A percentile compares a stretch with the other conserved stretches of the same genome.
Conservation (phyloP, 164 flowering plant species). For the Tetracentron sinense region DNA sequence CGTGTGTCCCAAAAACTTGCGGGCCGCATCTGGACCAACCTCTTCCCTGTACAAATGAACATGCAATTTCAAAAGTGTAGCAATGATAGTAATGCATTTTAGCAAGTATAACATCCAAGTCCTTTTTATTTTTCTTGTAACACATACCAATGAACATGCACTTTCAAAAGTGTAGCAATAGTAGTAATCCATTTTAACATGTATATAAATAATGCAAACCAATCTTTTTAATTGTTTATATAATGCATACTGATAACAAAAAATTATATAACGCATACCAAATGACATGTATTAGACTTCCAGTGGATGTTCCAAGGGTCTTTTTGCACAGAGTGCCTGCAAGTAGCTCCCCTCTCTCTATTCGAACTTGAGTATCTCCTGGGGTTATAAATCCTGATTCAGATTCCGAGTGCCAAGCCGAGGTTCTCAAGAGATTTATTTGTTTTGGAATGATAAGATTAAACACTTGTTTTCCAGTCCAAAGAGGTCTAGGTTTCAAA, state of each 20-base stretch:
- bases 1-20: constrained; percentile 95
- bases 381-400: constrained; percentile 83
- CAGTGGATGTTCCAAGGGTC: constrained; percentile 88
- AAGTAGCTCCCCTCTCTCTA: constrained; percentile 90
- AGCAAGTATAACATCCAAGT: constrained; percentile 1
- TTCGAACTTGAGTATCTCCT: constrained; percentile 88
- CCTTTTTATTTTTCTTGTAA: too few relatives aligned
- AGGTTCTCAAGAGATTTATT: constrained; percentile 76
- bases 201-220: too few relatives aligned
- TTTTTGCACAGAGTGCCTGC: constrained; percentile 95
- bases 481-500: constrained; percentile 90
- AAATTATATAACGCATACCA: constrained; percentile 45
- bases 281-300: constrained; percentile 98
- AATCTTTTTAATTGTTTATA: too few relatives aligned
- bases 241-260: too few relatives aligned
- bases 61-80: not conserved
- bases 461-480: constrained; percentile 99
- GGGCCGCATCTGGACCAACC: constrained; percentile 99
- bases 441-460: constrained; percentile 96
- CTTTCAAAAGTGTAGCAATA: too few relatives aligned
- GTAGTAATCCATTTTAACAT: too few relatives aligned
- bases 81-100: not conserved
- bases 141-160: too few relatives aligned
- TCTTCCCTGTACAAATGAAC: constrained; percentile 71
- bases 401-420: constrained; percentile 91